Conservation (phyloP, 495 filamentous ascomycete species). For the Lepraria neglecta region DNA sequence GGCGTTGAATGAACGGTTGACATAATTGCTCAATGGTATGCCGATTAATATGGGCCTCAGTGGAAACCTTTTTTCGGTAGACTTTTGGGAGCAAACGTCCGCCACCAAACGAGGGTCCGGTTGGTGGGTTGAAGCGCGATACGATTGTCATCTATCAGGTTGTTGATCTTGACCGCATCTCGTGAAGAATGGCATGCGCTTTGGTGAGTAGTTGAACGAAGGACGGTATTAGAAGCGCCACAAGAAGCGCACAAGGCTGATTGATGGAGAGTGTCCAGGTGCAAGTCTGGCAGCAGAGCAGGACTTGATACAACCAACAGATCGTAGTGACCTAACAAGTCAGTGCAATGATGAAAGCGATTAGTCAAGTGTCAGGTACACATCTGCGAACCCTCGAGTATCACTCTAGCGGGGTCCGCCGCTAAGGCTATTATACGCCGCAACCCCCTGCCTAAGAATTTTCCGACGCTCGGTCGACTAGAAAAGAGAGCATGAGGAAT, state of each 20-base stretch:
- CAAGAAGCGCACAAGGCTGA: slow-evolving; percentile 13
- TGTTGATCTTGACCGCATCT: slow-evolving; percentile 13
- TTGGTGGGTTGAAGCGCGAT: background rate
- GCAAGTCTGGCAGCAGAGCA: slow-evolving; percentile 5
- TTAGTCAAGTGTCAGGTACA: slow-evolving; percentile 13
- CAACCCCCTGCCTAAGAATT: slow-evolving; percentile 1
- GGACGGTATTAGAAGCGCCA: slow-evolving; percentile 3
- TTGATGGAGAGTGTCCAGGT: slow-evolving; percentile 1
- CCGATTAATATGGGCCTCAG: slow-evolving; percentile 12
- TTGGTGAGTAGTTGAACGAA: background rate
- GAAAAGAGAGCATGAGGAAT: background rate
- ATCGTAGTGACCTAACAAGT: background rate
- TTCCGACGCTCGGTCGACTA: slow-evolving; percentile 1
- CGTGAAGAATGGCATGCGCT: slow-evolving; percentile 7
- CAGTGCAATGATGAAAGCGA: slow-evolving; percentile 9
- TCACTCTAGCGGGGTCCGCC: background rate
- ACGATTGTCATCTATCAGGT: slow-evolving; percentile 1
- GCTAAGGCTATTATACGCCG: slow-evolving; percentile 7
- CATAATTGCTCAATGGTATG: slow-evolving; percentile 7
- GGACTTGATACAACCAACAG: background rate
- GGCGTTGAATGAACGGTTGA: slow-evolving; percentile 17
- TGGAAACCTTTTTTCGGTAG: background rate
- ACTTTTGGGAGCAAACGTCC: slow-evolving; percentile 7
- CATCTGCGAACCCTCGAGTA: slow-evolving; percentile 1
- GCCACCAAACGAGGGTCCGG: slow-evolving; percentile 11